These are phyloP conservation scores for Cystobasidium ongulense DNA, from an alignment of 768 basidiomycete genomes.

Conservation along the genomic window DNA sequence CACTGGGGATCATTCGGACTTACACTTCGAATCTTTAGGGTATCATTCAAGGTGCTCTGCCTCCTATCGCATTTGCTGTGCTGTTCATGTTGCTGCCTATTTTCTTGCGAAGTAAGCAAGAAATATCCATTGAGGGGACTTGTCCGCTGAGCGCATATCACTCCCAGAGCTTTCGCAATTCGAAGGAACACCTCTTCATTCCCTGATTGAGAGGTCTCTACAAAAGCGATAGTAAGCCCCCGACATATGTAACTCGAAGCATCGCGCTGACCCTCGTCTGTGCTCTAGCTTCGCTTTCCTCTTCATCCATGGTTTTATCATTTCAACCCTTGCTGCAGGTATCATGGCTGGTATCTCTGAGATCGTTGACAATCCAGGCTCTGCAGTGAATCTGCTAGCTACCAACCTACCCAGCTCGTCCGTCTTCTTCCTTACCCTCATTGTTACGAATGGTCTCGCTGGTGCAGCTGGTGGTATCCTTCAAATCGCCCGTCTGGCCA, in stretches of 20 bases:
- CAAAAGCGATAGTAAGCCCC: slow-evolving; percentile 63
- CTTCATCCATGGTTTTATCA: slow-evolving; percentile 81
- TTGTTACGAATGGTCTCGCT: slow-evolving; percentile 47
- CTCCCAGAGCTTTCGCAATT: slow-evolving; percentile 61
- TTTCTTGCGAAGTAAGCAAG: slow-evolving; percentile 58
- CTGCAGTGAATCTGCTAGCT: slow-evolving; percentile 65
- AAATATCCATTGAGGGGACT: too few species aligned
- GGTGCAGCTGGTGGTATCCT: slow-evolving; percentile 58
- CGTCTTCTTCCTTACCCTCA: slow-evolving; percentile 83
- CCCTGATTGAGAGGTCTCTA: slow-evolving; percentile 74
- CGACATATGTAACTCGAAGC: slow-evolving; percentile 47
- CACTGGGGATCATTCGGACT: background rate
- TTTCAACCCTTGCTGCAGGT: slow-evolving; percentile 57
- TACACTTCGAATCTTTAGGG: slow-evolving; percentile 49
- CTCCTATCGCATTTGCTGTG: slow-evolving; percentile 76
- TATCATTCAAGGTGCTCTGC: slow-evolving; percentile 79
- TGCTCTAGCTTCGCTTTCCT: slow-evolving; percentile 66
- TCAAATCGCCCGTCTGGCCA: slow-evolving; percentile 57
- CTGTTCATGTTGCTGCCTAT: slow-evolving; percentile 84
- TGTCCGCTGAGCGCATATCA: background rate
- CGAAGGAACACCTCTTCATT: slow-evolving; percentile 80
- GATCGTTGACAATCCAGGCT: slow-evolving; percentile 57
- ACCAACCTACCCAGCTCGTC: slow-evolving; percentile 69
- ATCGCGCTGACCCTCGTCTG: slow-evolving; percentile 35
- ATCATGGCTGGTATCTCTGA: slow-evolving; percentile 61